A percentile compares a stretch with the other conserved stretches of the same genome.
Evolutionary conservation across 1,139 yeast species (phyloP).

Genomic region (Martiniozyma asiatica): DNA sequence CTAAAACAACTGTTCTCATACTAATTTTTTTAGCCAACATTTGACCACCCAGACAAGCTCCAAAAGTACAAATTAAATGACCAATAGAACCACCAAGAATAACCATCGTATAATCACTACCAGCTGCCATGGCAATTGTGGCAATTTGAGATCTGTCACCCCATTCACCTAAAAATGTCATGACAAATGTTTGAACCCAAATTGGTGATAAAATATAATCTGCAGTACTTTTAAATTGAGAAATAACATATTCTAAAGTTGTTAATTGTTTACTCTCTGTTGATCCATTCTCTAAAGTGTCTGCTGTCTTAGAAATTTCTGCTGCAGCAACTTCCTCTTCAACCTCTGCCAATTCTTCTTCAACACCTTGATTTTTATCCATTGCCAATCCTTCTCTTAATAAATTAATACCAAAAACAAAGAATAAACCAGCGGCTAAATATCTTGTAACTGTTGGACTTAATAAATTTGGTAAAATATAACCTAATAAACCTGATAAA

Average conservation of each 20-base stretch:
- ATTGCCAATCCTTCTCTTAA: constrained; percentile 71
- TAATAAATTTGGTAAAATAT: constrained; percentile 72
- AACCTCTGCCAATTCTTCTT: constrained; percentile 91
- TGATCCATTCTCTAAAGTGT: constrained; percentile 47
- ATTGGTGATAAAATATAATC: constrained; percentile 63
- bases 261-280: constrained; percentile 5
- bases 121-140: constrained; percentile 98
- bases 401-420: constrained; percentile 73
- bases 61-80: constrained; percentile 78
- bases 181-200: constrained; percentile 89
- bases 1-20: constrained; percentile 82
- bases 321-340: constrained; percentile 79
- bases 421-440: constrained; percentile 67
- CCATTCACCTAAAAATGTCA: constrained; percentile 98
- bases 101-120: constrained; percentile 83
- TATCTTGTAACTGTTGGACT: constrained; percentile 73
- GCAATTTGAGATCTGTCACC: constrained; percentile 98
- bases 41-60: constrained; percentile 93
- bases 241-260: constrained; percentile 4
- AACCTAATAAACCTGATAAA: constrained; percentile 84
- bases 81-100: constrained; percentile 85
- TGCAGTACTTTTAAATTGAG: constrained; percentile 11
- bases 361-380: constrained; percentile 78
- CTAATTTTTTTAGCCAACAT: constrained; percentile 80
- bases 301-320: constrained; percentile 40